phyloP scores from a whole-genome alignment of 345 rosid species.

The Capsella bursapastoris region DNA sequence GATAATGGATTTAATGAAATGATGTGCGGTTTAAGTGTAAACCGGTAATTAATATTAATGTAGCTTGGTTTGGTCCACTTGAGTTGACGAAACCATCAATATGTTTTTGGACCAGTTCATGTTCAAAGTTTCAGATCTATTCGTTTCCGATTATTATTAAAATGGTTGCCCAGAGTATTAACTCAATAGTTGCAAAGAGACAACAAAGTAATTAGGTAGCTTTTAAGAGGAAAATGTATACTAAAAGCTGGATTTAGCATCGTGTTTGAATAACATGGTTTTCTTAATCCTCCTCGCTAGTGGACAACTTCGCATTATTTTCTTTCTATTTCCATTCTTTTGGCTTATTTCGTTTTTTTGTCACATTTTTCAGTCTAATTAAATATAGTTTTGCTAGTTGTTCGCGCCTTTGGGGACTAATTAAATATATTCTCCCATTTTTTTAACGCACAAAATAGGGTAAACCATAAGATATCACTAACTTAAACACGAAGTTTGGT shows the following conservation, averaged over 20 bases:
- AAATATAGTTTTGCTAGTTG: neutral
- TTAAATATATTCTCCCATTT: neutral
- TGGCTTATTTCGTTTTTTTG: constrained; percentile 6
- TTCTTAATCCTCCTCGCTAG: constrained; percentile 13
- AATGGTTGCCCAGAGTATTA: no score
- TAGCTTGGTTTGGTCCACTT: neutral
- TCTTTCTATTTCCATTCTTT: constrained; percentile 8
- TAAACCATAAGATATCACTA: neutral
- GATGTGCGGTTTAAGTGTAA: neutral
- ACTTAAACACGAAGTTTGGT: neutral
- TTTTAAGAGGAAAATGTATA: neutral
- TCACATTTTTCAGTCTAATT: constrained; percentile 26
- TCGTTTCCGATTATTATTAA: no score
- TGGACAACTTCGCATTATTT: constrained; percentile 15
- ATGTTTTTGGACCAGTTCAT: no score
- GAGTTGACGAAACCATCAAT: no score
- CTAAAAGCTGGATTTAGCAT: neutral
- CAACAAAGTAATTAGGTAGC: constrained; percentile 17
- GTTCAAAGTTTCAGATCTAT: no score
- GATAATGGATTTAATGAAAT: neutral
- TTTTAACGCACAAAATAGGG: neutral
- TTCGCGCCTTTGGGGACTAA: constrained; percentile 19
- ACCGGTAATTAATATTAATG: neutral
- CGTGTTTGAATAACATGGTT: constrained; percentile 1
- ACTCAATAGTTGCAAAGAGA: neutral